Conservation (phyloP, 2,329 filamentous ascomycete genomes). For the Microascus cirrosus region DNA sequence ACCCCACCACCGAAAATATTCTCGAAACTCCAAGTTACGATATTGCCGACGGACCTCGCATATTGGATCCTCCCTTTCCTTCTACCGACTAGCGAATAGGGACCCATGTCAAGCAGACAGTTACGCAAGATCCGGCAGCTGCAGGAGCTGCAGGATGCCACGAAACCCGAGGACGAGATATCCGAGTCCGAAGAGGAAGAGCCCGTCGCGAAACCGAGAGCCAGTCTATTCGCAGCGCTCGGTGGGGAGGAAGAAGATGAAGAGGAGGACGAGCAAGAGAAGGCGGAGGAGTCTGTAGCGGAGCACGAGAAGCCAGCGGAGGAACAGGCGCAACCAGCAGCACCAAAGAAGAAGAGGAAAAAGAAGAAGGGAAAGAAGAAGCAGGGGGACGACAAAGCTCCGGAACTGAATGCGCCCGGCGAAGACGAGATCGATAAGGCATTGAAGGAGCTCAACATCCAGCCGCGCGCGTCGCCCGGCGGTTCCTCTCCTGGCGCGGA, state of each 20-base stretch:
- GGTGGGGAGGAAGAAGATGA: conserved; percentile 29
- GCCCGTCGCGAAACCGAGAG: conserved; percentile 22
- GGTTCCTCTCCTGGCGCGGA: not conserved
- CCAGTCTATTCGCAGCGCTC: conserved; percentile 41
- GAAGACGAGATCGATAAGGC: conserved; percentile 47
- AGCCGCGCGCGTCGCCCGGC: not conserved
- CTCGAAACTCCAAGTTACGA: not conserved
- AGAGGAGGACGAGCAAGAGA: conserved; percentile 20
- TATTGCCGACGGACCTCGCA: not conserved
- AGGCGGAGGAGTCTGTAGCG: conserved; percentile 10
- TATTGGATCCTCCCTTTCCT: not conserved
- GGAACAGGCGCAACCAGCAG: conserved; percentile 7
- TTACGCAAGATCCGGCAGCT: conserved; percentile 40
- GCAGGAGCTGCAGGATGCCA: conserved; percentile 26
- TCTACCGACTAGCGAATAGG: not conserved
- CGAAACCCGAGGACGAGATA: conserved; percentile 15
- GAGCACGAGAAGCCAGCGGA: conserved; percentile 11
- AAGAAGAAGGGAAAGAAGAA: conserved; percentile 26
- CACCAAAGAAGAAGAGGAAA: conserved; percentile 22
- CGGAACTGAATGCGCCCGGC: conserved; percentile 14
- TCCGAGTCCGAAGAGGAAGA: conserved; percentile 17
- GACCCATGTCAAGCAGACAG: conserved; percentile 38
- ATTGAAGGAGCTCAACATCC: conserved; percentile 35
- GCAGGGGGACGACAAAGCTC: conserved; percentile 25
- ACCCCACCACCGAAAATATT: not conserved